These are phyloP conservation scores for Cerioporus squamosus DNA, from an alignment of 1,284 basidiomycete species.

Conservation along the genomic window DNA sequence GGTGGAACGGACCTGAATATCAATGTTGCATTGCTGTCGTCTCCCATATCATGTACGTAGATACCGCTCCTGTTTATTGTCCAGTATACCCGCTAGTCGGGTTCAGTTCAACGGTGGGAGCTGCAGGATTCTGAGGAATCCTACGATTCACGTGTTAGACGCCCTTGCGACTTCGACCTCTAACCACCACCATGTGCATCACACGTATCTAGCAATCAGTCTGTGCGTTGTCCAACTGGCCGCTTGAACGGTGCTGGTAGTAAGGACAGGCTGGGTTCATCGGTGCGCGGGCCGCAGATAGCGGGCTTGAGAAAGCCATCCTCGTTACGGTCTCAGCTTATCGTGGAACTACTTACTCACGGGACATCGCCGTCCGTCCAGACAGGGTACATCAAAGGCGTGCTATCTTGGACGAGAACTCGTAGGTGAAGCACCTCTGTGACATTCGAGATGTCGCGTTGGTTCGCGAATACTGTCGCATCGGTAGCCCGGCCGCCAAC, in stretches of 20 bases:
- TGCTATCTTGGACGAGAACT: too few relatives aligned
- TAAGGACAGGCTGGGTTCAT: background rate
- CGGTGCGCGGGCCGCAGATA: background rate
- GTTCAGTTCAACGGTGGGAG: background rate
- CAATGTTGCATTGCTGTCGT: conserved; percentile 21
- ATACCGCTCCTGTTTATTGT: conserved; percentile 20
- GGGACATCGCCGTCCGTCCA: background rate
- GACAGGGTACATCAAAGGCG: too few relatives aligned
- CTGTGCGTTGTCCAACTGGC: background rate
- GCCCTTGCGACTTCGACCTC: background rate
- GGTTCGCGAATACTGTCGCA: conserved; percentile 31
- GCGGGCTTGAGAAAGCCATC: background rate
- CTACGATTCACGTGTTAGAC: too few relatives aligned
- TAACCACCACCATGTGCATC: background rate
- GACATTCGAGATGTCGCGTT: conserved; percentile 11
- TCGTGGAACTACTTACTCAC: background rate
- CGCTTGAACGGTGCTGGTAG: background rate
- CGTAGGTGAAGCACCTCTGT: too few relatives aligned
- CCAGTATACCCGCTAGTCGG: conserved; percentile 13
- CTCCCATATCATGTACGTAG: conserved; percentile 15
- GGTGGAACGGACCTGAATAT: conserved; percentile 2
- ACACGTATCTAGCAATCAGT: background rate
- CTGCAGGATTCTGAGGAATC: too few relatives aligned
- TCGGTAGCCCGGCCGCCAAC: conserved; percentile 34
- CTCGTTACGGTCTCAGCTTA: too few relatives aligned